A percentile compares a stretch with the other conserved stretches of the same genome.
Conservation (phyloP, 176 grass and related monocot genomes). For the Guadua angustifolia region DNA sequence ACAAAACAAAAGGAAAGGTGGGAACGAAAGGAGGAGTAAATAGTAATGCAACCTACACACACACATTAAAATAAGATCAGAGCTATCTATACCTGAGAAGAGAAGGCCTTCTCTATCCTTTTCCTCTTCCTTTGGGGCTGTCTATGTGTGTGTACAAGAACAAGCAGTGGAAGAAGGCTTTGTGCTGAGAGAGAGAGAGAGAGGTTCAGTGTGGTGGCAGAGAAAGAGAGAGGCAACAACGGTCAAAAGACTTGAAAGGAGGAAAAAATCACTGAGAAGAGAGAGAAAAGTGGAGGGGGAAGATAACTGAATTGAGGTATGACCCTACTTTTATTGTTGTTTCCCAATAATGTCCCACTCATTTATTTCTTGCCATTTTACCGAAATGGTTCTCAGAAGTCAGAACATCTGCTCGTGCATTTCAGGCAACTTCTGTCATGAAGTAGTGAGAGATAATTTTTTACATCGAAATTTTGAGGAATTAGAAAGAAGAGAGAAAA, state of each 20-base stretch:
- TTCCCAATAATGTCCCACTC: constrained; percentile 42
- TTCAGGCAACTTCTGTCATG: constrained; percentile 22
- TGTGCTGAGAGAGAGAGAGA: constrained; percentile 39
- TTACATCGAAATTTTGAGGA: neutral
- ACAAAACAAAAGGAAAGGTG: constrained; percentile 38
- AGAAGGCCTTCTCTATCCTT: constrained; percentile 17
- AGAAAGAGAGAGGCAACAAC: constrained; percentile 48
- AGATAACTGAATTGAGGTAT: constrained; percentile 33
- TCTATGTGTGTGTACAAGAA: constrained; percentile 41
- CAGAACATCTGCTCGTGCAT: neutral
- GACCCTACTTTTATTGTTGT: constrained; percentile 28
- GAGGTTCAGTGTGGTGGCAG: neutral
- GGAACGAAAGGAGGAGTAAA: constrained; percentile 19
- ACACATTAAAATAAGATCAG: constrained; percentile 50
- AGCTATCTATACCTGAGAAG: constrained; percentile 37
- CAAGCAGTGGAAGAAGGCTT: constrained; percentile 28
- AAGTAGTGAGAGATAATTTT: neutral
- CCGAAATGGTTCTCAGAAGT: neutral
- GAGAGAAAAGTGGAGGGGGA: neutral
- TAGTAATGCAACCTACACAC: neutral
- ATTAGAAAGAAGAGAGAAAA: neutral
- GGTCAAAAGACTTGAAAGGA: constrained; percentile 66
- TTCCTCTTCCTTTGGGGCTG: neutral
- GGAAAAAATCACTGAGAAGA: constrained; percentile 23
- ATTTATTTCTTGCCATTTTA: constrained; percentile 19